phyloP scores from a whole-genome alignment of 78 protist genomes.

The Isochrysis galbana region DNA sequence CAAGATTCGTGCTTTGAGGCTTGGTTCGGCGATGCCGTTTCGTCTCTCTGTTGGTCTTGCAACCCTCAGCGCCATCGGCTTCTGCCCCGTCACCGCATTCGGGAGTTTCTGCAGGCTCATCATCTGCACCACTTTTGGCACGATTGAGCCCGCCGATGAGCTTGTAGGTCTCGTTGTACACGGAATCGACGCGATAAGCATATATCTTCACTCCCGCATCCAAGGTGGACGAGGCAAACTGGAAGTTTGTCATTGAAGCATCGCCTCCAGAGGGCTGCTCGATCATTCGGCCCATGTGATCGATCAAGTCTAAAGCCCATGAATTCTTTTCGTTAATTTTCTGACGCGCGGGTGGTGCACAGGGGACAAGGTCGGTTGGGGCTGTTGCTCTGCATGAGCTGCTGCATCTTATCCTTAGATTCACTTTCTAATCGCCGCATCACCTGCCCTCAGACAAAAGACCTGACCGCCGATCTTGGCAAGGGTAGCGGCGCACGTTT shows the following conservation, averaged over 20 bases:
- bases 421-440: no score
- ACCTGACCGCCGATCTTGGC: no score
- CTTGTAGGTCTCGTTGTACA: conserved; percentile 26
- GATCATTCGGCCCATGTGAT: conserved; percentile 73
- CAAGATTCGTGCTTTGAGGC: neutral
- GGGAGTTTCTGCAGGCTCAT: neutral
- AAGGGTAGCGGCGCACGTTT: neutral
- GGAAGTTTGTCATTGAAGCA: conserved; percentile 73
- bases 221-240: conserved; percentile 84
- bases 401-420: neutral
- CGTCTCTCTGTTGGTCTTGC: neutral
- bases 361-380: neutral
- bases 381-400: neutral
- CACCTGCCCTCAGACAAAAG: neutral
- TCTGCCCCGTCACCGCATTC: neutral
- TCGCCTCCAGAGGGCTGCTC: conserved; percentile 30
- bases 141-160: neutral
- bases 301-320: conserved; percentile 85
- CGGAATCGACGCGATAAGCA: conserved; percentile 88
- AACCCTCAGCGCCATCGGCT: neutral
- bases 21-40: neutral
- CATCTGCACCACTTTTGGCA: neutral
- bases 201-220: conserved; percentile 92
- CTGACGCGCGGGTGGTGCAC: conserved; percentile 25
- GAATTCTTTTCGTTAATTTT: conserved; percentile 90